These are phyloP conservation scores for Trypethelium eluteriae DNA, from an alignment of 495 filamentous ascomycete species.

Conservation along the genomic window DNA sequence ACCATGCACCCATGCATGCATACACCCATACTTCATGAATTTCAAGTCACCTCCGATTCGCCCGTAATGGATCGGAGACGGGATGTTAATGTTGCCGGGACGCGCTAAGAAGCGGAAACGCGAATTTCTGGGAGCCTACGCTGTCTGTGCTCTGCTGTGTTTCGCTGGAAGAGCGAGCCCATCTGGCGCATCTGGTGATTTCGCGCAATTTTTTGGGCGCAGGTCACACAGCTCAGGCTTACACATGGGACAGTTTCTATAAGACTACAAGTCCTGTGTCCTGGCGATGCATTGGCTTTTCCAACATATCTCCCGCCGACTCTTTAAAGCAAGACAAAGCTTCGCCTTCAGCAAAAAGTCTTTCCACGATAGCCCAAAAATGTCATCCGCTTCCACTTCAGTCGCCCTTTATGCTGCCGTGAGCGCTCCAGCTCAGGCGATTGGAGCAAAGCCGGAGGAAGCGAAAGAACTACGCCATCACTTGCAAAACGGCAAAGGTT, in stretches of 20 bases:
- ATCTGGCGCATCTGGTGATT: too few relatives aligned
- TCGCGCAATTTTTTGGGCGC: too few relatives aligned
- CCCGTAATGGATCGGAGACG: background rate
- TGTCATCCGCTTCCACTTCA: slow-evolving; percentile 32
- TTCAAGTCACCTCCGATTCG: background rate
- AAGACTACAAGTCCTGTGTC: background rate
- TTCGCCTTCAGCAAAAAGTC: background rate
- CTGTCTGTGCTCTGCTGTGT: too few relatives aligned
- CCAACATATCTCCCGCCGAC: slow-evolving; percentile 1
- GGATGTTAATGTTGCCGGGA: background rate
- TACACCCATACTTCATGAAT: too few relatives aligned
- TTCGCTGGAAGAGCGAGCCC: too few relatives aligned
- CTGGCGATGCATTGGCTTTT: slow-evolving; percentile 2
- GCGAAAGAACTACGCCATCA: slow-evolving; percentile 51
- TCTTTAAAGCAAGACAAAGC: background rate
- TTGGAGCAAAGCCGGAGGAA: slow-evolving; percentile 47
- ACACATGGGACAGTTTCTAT: background rate
- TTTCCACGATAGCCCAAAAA: slow-evolving; percentile 12
- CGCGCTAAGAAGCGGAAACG: background rate
- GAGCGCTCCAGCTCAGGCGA: slow-evolving; percentile 40
- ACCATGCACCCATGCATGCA: background rate
- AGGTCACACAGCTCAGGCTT: background rate
- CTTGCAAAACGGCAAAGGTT: slow-evolving; percentile 48
- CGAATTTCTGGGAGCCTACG: background rate
- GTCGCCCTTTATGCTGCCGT: slow-evolving; percentile 50